phyloP scores from a whole-genome alignment of 352 stramenopile species.

The Phytophthora cactorum region DNA sequence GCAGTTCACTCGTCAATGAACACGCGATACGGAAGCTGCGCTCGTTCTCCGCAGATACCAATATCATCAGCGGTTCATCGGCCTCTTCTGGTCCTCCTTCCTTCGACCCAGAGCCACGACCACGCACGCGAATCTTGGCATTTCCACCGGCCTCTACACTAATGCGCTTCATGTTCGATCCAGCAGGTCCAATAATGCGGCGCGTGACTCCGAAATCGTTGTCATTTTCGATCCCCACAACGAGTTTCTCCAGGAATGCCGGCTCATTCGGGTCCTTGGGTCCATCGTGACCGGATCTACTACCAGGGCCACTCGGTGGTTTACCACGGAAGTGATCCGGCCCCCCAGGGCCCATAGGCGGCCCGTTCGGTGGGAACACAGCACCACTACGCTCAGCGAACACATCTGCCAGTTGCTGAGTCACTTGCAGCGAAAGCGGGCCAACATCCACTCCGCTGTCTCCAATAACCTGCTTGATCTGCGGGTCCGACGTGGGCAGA shows the following conservation, averaged over 20 bases:
- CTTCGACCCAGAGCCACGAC: conserved; percentile 79
- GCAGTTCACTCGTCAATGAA: conserved; percentile 66
- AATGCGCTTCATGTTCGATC: conserved; percentile 90
- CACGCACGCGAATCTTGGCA: conserved; percentile 87
- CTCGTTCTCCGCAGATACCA: conserved; percentile 88
- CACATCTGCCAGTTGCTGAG: conserved; percentile 74
- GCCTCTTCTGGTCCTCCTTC: conserved; percentile 73
- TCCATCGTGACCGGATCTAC: conserved; percentile 21
- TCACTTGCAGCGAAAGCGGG: conserved; percentile 64
- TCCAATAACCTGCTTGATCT: conserved; percentile 75
- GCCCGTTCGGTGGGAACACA: conserved; percentile 50
- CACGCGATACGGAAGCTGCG: conserved; percentile 84
- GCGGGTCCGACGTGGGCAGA: conserved; percentile 67
- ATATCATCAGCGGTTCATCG: conserved; percentile 82
- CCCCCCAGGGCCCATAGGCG: conserved; percentile 28
- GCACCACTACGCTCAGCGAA: conserved; percentile 72
- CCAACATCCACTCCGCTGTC: conserved; percentile 66
- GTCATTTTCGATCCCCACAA: conserved; percentile 88
- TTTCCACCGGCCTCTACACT: conserved; percentile 79
- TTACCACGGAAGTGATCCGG: conserved; percentile 30
- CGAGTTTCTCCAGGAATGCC: conserved; percentile 72
- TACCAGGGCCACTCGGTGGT: conserved; percentile 17
- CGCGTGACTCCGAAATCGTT: conserved; percentile 86
- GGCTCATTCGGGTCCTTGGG: conserved; percentile 38
- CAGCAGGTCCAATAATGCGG: conserved; percentile 80